Evolutionary conservation across 805 yeast species (phyloP).

Genomic region (Dipodascopsis tothii): DNA sequence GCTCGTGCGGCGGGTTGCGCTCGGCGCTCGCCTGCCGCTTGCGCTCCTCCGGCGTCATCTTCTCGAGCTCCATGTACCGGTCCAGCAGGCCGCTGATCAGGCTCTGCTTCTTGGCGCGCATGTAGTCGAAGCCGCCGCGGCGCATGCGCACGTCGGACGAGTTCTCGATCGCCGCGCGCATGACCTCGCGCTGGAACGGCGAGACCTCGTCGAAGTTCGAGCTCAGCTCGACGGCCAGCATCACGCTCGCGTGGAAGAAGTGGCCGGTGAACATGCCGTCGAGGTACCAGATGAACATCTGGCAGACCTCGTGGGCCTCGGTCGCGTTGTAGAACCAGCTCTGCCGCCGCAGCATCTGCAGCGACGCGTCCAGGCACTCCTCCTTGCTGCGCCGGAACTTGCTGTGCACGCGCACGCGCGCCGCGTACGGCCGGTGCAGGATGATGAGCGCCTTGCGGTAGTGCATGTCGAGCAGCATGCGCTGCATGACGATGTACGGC

Average conservation of each 20-base stretch:
- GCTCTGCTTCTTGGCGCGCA: slow-evolving; percentile 13
- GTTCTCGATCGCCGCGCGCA: slow-evolving; percentile 15
- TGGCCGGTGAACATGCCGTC: slow-evolving; percentile 19
- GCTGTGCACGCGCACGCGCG: slow-evolving; percentile 9
- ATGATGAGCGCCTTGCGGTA: slow-evolving; percentile 28
- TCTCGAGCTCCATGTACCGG: slow-evolving; percentile 12
- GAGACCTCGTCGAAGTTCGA: slow-evolving; percentile 15
- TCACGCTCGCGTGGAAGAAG: slow-evolving; percentile 21
- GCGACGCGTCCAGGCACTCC: slow-evolving; percentile 21
- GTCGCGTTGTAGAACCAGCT: slow-evolving; percentile 20
- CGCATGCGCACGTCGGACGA: slow-evolving; percentile 10
- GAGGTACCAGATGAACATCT: slow-evolving; percentile 14
- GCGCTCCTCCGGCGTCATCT: slow-evolving; percentile 17
- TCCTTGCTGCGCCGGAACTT: slow-evolving; percentile 17
- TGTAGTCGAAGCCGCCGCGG: slow-evolving; percentile 10
- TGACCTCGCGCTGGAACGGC: slow-evolving; percentile 10
- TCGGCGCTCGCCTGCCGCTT: too few relatives aligned
- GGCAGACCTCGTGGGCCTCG: slow-evolving; percentile 9
- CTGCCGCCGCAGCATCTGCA: slow-evolving; percentile 18
- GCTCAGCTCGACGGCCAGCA: slow-evolving; percentile 19
- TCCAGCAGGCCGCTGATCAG: slow-evolving; percentile 12
- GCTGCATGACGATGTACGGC: slow-evolving; percentile 27
- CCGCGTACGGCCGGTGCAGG: slow-evolving; percentile 27
- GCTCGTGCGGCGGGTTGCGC: too few relatives aligned
- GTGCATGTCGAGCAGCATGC: slow-evolving; percentile 28